These are phyloP conservation scores for Elongisporangium prolatum DNA, from an alignment of 352 stramenopile genomes.

Conservation along the genomic window DNA sequence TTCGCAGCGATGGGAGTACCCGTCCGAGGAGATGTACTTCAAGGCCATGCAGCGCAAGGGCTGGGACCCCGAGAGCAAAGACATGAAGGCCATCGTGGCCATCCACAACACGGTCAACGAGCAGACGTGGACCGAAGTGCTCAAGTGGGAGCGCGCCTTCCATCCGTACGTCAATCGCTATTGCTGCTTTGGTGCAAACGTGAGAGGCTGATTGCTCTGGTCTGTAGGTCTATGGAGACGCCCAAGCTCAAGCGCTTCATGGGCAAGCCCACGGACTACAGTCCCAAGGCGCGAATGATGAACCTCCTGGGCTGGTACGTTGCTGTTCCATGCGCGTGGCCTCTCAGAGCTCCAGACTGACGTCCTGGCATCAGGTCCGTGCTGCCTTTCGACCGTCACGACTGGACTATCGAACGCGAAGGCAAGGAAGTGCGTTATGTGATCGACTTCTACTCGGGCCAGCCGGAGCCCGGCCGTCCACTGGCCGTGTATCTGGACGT, in stretches of 20 bases:
- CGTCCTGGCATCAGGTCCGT: conserved; percentile 49
- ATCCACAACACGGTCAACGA: conserved; percentile 99
- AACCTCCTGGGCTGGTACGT: conserved; percentile 74
- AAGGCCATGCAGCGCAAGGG: conserved; percentile 97
- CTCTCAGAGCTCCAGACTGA: conserved; percentile 7
- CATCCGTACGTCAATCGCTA: conserved; percentile 27
- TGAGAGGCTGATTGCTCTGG: conserved; percentile 3
- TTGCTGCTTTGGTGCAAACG: not conserved
- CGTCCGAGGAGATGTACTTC: conserved; percentile 97
- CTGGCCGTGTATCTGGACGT: conserved; percentile 96
- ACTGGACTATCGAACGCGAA: conserved; percentile 95
- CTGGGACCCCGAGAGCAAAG: conserved; percentile 85
- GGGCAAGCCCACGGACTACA: conserved; percentile 92
- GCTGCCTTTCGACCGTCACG: conserved; percentile 97
- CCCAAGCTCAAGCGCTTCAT: conserved; percentile 94
- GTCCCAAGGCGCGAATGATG: conserved; percentile 92
- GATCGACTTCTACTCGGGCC: conserved; percentile 99
- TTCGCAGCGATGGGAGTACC: conserved; percentile 91
- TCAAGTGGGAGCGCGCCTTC: conserved; percentile 85
- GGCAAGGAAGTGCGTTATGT: conserved; percentile 95
- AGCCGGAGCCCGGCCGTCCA: conserved; percentile 64
- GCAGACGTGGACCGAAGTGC: conserved; percentile 92
- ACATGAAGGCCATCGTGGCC: conserved; percentile 95
- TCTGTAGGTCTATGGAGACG: conserved; percentile 23
- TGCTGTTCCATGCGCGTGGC: not conserved